phyloP scores from a whole-genome alignment of 1,139 yeast genomes.

The Wickerhamomyces sp. region DNA sequence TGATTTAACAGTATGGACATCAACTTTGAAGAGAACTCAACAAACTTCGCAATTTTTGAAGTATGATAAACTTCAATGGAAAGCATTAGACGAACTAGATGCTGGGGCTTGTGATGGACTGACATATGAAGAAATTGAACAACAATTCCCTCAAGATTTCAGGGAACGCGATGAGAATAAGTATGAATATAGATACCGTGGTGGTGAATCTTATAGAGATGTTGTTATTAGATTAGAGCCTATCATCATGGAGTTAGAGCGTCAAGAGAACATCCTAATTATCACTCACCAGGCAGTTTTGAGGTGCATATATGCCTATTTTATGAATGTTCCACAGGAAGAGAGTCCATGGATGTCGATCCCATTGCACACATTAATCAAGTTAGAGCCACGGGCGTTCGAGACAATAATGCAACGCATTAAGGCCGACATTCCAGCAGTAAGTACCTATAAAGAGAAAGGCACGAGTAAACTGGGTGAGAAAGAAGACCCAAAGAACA shows the following conservation, averaged over 20 bases:
- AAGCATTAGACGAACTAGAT: slow-evolving; percentile 93
- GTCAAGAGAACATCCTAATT: slow-evolving; percentile 92
- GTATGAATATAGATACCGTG: slow-evolving; percentile 91
- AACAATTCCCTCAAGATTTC: slow-evolving; percentile 86
- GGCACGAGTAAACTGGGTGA: slow-evolving; percentile 84
- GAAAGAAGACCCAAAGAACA: slow-evolving; percentile 24
- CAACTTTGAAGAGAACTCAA: slow-evolving; percentile 87
- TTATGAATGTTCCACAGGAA: slow-evolving; percentile 97
- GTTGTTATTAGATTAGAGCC: slow-evolving; percentile 94
- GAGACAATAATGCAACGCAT: slow-evolving; percentile 83
- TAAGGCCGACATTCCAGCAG: slow-evolving; percentile 96
- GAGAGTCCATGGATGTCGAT: slow-evolving; percentile 99
- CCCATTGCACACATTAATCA: slow-evolving; percentile 90
- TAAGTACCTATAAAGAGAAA: slow-evolving; percentile 90
- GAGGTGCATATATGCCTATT: slow-evolving; percentile 94
- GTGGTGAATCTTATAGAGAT: slow-evolving; percentile 96
- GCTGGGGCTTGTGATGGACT: slow-evolving; percentile 98
- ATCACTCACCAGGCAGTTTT: slow-evolving; percentile 97
- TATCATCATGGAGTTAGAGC: slow-evolving; percentile 94
- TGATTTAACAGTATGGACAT: slow-evolving; percentile 91
- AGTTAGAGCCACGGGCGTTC: slow-evolving; percentile 91
- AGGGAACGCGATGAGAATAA: slow-evolving; percentile 94
- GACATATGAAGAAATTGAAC: slow-evolving; percentile 84
- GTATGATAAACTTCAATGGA: slow-evolving; percentile 86
- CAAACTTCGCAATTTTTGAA: slow-evolving; percentile 86